Base-by-base conservation (phyloP, 2,329 filamentous ascomycete genomes). In the Epichloe typhina region DNA sequence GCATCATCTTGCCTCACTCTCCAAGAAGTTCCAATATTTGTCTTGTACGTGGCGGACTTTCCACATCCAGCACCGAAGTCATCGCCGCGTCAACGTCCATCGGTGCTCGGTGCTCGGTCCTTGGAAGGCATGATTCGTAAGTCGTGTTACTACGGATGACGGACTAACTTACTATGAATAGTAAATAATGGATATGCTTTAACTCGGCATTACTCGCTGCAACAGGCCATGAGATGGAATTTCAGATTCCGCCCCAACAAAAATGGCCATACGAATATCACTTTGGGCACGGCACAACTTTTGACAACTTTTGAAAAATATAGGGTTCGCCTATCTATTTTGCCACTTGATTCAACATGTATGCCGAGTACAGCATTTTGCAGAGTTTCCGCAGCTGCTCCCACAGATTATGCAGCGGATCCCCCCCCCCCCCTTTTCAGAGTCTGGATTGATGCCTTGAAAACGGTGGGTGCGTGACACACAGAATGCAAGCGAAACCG, bases 21-120 rank as follows among this genome's bases (percentile, higher is more conserved):
- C 3, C 0, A 31, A 31, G 26, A 31, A 2, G 26, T 31, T 9
- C 26, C 1, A 31, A 9, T 9, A 8, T 31, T 31, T 31, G 26
- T 8, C 26, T 31, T 31, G 2, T 3, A 7, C 26, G 7, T 9
- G 8, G 31, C 31, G 31, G 31, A 31, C 31, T 31, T 31, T 21
- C 17, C 3, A 12, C 23, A 4, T 44, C 42, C 42, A 44, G n/a
- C 42, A 44, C 42, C 42, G 42, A 45, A 45, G 19, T 31, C 23
- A 23, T 13, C 7, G 15, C 41, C 21, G 21, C 41, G 21, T 6
- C 12, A 23, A n/a, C 21, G 7, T 13, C 41, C 23, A 6, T 13
- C 46, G 46, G 46, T 47, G 46, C 46, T 47, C 46, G 46, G 46
- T 47, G 46, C 46, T 47, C 46, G 46, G 46, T 8, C 12, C 43